Evolutionary conservation across 116 monocot species (phyloP), one percentile per base, ranked within the genome.

Genomic region (Phalaenopsis hybrid): DNA sequence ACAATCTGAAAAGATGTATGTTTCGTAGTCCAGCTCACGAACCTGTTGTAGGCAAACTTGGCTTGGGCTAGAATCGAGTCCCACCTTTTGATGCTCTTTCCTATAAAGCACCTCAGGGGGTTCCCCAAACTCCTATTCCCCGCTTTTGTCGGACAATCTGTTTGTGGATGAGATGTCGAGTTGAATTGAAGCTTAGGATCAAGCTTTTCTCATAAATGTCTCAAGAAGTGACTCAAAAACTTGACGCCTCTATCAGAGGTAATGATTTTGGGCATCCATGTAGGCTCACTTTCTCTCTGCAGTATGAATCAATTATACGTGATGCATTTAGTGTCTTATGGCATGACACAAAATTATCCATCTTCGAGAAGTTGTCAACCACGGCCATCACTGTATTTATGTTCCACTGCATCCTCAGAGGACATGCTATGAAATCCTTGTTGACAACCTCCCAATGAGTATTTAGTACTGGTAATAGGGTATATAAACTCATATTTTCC

Each of bases 171-270:
- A 20, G 7, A n/a, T 4, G 67, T 3, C n/a, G 23, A 23, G 31
- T 33, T 79, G 18, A 33, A 79, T 2, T 57, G 31, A 10, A 55
- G 15, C 6, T 31, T 41, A 0, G 34, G 15, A 21, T 33, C 2
- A 4, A 55, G 37, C 13, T 11, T 6, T 17, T 57, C 4, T 31
- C 57, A 67, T 0, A 67, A 4, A 37, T 0, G 3, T 2, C 20
- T 5, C 59, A 57, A 79, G 59, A 79, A 79, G 28, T 79, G 57
- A 5, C 2, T 55, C 25, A 79, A 6, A 79, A 59, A 79, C 12
- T 79, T 79, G 10, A 17, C 57, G 0, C 37, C 49, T 21, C 28
- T 1, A 79, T 79, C 34, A 1, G 79, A 79, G 6, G 57, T 58
- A 25, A 79, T 79, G n/a, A 58, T 33, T 17, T 33, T 79, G 10